These are phyloP conservation scores for Ogataea paradorogensis DNA, from an alignment of 805 yeast species.

Conservation along the genomic window DNA sequence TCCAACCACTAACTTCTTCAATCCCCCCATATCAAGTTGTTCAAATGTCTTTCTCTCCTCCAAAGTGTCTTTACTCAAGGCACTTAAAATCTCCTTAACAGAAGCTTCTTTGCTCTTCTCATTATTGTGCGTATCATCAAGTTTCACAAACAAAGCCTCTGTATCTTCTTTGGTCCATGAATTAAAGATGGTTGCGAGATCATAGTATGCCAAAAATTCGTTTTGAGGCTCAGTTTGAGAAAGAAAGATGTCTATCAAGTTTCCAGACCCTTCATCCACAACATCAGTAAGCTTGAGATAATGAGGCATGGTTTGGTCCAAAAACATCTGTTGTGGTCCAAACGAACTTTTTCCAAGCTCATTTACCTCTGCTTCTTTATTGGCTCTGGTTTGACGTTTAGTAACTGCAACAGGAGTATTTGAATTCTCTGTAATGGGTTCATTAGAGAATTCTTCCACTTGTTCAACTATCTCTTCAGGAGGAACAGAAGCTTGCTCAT, in stretches of 20 bases:
- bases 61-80: slow-evolving; percentile 16
- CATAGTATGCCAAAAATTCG: neutral
- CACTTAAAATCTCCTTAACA: slow-evolving; percentile 32
- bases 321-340: slow-evolving; percentile 18
- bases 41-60: slow-evolving; percentile 17
- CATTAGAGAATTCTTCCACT: neutral
- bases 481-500: slow-evolving; percentile 5
- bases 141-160: slow-evolving; percentile 23
- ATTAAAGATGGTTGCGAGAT: slow-evolving; percentile 12
- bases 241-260: slow-evolving; percentile 5
- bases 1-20: slow-evolving; percentile 20
- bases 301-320: slow-evolving; percentile 18
- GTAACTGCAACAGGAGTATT: slow-evolving; percentile 9
- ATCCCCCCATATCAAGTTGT: slow-evolving; percentile 18
- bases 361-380: slow-evolving; percentile 16
- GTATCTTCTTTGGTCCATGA: slow-evolving; percentile 24
- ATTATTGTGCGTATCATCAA: slow-evolving; percentile 13
- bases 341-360: slow-evolving; percentile 15
- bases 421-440: neutral
- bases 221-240: slow-evolving; percentile 2
- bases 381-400: slow-evolving; percentile 21
- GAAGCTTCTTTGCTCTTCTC: slow-evolving; percentile 22
- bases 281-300: slow-evolving; percentile 31
- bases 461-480: slow-evolving; percentile 8
- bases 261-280: slow-evolving; percentile 29